Evolutionary conservation across 2,329 filamentous ascomycete genomes (phyloP).

Genomic region (Aspergillus melleus): DNA sequence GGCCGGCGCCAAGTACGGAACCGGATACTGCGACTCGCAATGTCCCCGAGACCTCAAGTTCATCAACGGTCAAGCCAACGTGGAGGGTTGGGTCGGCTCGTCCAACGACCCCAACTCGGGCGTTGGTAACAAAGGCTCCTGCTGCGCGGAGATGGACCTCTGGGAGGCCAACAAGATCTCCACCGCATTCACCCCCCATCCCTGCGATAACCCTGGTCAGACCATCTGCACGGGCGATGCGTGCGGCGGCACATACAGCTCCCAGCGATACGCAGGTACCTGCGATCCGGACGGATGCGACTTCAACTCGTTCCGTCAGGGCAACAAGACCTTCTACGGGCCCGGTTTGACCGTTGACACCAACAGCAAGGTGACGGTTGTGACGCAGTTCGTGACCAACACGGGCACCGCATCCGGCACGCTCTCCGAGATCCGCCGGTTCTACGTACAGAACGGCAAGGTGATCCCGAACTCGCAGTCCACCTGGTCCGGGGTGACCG

Average conservation of each 20-base stretch:
- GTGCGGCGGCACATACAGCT: conserved; percentile 56
- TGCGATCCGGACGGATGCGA: conserved; percentile 72
- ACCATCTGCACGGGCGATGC: conserved; percentile 51
- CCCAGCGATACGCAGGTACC: conserved; percentile 59
- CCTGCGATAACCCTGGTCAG: conserved; percentile 56
- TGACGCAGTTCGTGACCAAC: conserved; percentile 64
- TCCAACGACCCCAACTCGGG: conserved; percentile 57
- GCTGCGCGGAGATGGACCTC: conserved; percentile 69
- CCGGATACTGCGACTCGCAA: conserved; percentile 65
- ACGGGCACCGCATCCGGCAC: conserved; percentile 53
- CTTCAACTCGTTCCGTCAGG: conserved; percentile 69
- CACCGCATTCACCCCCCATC: conserved; percentile 65
- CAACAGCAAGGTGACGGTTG: conserved; percentile 61
- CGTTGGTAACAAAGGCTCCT: conserved; percentile 56
- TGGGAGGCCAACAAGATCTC: conserved; percentile 70
- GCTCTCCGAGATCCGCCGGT: conserved; percentile 62
- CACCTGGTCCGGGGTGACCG: conserved; percentile 48
- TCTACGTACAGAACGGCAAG: conserved; percentile 64
- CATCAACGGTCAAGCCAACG: conserved; percentile 53
- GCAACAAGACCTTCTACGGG: conserved; percentile 64
- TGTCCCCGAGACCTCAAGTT: conserved; percentile 54
- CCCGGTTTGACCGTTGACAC: conserved; percentile 60
- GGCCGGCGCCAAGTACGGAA: conserved; percentile 61
- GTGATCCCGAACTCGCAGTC: conserved; percentile 58
- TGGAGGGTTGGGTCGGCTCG: conserved; percentile 55